These are phyloP conservation scores for Fusarium sp. DNA, from an alignment of 2,329 filamentous ascomycete species.

Conservation along the genomic window DNA sequence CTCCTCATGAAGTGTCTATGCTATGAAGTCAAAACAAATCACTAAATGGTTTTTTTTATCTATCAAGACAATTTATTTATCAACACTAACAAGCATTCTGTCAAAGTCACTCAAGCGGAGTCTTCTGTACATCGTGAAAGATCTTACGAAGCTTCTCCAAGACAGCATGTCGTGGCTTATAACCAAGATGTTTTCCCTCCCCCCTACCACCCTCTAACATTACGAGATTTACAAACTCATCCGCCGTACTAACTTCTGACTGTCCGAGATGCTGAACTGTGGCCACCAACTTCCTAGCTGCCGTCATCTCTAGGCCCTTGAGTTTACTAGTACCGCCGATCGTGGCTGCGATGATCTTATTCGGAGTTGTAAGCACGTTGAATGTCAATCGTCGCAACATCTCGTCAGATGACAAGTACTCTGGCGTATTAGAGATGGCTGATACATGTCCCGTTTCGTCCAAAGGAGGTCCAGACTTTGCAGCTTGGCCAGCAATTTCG, in stretches of 20 bases:
- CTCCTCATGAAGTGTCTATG: too few relatives aligned
- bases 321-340: neutral
- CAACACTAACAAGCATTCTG: accelerated
- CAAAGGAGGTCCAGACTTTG: neutral
- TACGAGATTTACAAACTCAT: neutral
- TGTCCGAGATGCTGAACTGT: neutral
- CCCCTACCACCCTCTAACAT: neutral
- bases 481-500: neutral
- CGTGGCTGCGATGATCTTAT: neutral
- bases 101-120: neutral
- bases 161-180: neutral
- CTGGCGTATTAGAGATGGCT: neutral
- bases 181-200: neutral
- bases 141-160: neutral
- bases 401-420: neutral
- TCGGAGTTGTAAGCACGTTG: neutral
- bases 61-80: neutral
- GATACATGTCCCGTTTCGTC: neutral
- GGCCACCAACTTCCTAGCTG: neutral
- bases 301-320: neutral
- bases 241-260: neutral
- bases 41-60: neutral
- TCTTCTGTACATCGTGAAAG: neutral
- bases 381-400: neutral
- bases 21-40: too few relatives aligned